Conservation (phyloP, 1,284 basidiomycete genomes). For the Cryptococcus hybrid region DNA sequence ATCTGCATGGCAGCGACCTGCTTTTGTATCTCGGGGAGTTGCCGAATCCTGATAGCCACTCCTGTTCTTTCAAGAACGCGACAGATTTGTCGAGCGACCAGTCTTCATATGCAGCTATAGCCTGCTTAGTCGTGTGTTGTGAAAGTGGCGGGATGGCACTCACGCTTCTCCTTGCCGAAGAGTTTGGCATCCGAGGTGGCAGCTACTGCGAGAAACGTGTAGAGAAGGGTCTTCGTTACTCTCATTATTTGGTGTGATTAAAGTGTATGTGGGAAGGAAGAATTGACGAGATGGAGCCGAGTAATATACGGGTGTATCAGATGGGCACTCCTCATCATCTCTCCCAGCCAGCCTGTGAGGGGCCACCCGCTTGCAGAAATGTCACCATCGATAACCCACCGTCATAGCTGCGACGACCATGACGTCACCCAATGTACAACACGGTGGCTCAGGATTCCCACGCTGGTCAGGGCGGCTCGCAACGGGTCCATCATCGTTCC, state of each 20-base stretch:
- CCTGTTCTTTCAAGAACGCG: slow-evolving; percentile 69
- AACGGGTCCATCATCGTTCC: too few species aligned
- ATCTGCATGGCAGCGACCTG: slow-evolving; percentile 58
- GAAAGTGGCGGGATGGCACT: slow-evolving; percentile 12
- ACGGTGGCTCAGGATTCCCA: too few species aligned
- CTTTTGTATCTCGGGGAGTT: slow-evolving; percentile 46
- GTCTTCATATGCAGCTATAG: slow-evolving; percentile 56
- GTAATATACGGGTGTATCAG: background rate
- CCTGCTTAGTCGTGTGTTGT: slow-evolving; percentile 1
- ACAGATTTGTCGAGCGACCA: slow-evolving; percentile 66
- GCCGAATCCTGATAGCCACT: slow-evolving; percentile 58
- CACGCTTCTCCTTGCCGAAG: slow-evolving; percentile 45
- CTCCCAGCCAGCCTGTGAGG: too few species aligned
- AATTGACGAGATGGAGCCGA: background rate
- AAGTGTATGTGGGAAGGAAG: slow-evolving; percentile 20
- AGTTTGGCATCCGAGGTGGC: slow-evolving; percentile 38
- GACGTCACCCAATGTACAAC: too few species aligned
- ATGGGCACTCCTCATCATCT: too few species aligned
- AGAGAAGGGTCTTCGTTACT: slow-evolving; percentile 17
- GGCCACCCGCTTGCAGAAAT: too few species aligned
- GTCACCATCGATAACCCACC: too few species aligned
- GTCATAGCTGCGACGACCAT: too few species aligned
- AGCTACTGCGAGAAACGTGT: slow-evolving; percentile 28
- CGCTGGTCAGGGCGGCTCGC: too few species aligned
- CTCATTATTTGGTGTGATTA: slow-evolving; percentile 10